A percentile compares a stretch with the other conserved stretches of the same genome.
phyloP scores from a whole-genome alignment of 73 alveolate genomes.

The Paramecium sexaurelia region DNA sequence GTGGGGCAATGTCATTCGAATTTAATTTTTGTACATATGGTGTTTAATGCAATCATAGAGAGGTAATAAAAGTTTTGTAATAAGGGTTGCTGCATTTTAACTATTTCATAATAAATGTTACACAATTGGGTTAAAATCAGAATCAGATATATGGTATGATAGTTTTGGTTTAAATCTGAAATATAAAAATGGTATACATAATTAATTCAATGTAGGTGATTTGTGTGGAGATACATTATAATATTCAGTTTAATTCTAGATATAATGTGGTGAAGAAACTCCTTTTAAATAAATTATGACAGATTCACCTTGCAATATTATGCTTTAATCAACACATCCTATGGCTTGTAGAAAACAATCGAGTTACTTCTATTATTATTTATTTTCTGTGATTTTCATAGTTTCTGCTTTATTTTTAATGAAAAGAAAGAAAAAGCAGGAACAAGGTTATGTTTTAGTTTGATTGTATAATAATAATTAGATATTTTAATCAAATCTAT shows the following conservation, averaged over 20 bases:
- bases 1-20: slow-evolving; percentile 58
- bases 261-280: slow-evolving; percentile 38
- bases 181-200: slow-evolving; percentile 20
- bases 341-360: slow-evolving; percentile 20
- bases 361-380: not conserved
- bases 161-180: slow-evolving; percentile 37
- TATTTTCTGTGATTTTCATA: not conserved
- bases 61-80: not conserved
- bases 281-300: slow-evolving; percentile 2
- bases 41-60: slow-evolving; percentile 49
- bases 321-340: not conserved
- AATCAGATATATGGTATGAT: slow-evolving; percentile 48
- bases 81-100: slow-evolving; percentile 52
- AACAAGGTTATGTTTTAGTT: slow-evolving; percentile 36
- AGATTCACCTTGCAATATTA: slow-evolving; percentile 23
- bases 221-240: slow-evolving; percentile 49
- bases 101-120: slow-evolving; percentile 52
- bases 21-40: slow-evolving; percentile 53
- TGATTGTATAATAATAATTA: slow-evolving; percentile 13
- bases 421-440: slow-evolving; percentile 14
- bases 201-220: slow-evolving; percentile 4
- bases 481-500: not conserved
- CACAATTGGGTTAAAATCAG: slow-evolving; percentile 15
- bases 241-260: slow-evolving; percentile 4
- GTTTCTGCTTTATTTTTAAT: not conserved